phyloP scores from a whole-genome alignment of 1,284 basidiomycete species.

The Phlebopus sp. region DNA sequence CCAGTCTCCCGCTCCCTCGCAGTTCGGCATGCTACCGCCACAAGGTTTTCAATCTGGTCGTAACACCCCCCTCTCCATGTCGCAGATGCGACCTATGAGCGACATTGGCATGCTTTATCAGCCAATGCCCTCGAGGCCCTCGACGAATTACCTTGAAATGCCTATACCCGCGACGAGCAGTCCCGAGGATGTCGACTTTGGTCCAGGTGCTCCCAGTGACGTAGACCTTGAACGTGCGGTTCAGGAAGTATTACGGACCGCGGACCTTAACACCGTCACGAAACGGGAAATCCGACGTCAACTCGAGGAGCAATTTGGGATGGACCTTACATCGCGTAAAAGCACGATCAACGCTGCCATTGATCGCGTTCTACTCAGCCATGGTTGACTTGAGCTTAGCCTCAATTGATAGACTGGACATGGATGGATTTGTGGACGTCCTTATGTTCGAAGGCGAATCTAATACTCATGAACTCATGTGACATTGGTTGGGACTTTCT shows the following conservation, averaged over 20 bases:
- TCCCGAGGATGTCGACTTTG: conserved; percentile 48
- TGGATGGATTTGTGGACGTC: background rate
- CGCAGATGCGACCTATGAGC: conserved; percentile 39
- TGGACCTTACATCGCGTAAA: conserved; percentile 68
- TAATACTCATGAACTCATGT: conserved; percentile 5
- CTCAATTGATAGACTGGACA: no score
- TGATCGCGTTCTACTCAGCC: conserved; percentile 53
- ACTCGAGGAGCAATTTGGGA: conserved; percentile 76
- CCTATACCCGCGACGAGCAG: conserved; percentile 53
- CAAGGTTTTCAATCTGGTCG: conserved; percentile 76
- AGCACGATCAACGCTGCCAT: conserved; percentile 68
- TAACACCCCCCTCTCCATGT: conserved; percentile 60
- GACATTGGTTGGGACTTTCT: background rate
- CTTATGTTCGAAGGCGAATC: conserved; percentile 7
- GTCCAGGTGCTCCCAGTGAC: conserved; percentile 53
- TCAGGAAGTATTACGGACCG: conserved; percentile 65
- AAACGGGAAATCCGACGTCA: conserved; percentile 85
- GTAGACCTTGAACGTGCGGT: conserved; percentile 72
- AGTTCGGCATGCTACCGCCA: conserved; percentile 54
- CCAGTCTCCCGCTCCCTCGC: conserved; percentile 70
- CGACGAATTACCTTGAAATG: conserved; percentile 73
- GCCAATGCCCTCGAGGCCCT: conserved; percentile 62
- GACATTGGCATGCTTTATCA: conserved; percentile 45
- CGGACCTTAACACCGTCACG: conserved; percentile 85
- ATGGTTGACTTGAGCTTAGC: conserved; percentile 9